Evolutionary conservation across 306 rosid genomes (phyloP).

Genomic region (Chamaecrista fasciculata): DNA sequence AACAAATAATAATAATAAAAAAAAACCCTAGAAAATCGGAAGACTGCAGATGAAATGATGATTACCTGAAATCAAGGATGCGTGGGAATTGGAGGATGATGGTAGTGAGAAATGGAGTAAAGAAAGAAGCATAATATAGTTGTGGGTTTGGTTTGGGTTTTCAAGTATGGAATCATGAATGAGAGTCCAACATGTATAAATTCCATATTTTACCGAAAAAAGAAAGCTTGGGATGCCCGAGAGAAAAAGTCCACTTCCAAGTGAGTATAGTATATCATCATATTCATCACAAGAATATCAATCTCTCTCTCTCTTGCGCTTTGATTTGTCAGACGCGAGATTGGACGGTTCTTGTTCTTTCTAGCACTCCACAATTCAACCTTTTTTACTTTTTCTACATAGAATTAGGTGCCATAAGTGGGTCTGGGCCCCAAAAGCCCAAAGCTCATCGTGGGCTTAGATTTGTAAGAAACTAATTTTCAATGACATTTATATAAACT

Average conservation of each 20-base stretch:
- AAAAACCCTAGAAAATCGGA: background rate
- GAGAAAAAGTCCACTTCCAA: conserved; percentile 19
- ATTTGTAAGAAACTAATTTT: too few species aligned
- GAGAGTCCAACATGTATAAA: conserved; percentile 19
- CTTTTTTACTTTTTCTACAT: too few species aligned
- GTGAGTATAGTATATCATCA: background rate
- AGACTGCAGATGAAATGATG: background rate
- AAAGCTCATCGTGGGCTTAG: too few species aligned
- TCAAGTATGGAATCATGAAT: background rate
- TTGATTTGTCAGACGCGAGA: conserved; percentile 2
- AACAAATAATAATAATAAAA: background rate
- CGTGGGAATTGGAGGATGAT: background rate
- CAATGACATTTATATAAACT: too few species aligned
- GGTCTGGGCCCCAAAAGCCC: too few species aligned
- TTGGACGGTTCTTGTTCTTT: background rate
- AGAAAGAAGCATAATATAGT: background rate
- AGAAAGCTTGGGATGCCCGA: background rate
- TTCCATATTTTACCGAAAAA: conserved; percentile 19
- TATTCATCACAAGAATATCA: too few species aligned
- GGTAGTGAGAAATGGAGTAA: conserved; percentile 1
- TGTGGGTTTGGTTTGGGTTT: conserved; percentile 21
- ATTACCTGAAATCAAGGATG: background rate
- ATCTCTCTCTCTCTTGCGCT: background rate
- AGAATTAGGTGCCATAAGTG: too few species aligned
- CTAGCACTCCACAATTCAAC: too few species aligned